Percentiles rank a stretch among this genome's conserved stretches.
These are phyloP conservation scores for Metschnikowia santaceciliae DNA, from an alignment of 805 yeast genomes.

Conservation along the genomic window DNA sequence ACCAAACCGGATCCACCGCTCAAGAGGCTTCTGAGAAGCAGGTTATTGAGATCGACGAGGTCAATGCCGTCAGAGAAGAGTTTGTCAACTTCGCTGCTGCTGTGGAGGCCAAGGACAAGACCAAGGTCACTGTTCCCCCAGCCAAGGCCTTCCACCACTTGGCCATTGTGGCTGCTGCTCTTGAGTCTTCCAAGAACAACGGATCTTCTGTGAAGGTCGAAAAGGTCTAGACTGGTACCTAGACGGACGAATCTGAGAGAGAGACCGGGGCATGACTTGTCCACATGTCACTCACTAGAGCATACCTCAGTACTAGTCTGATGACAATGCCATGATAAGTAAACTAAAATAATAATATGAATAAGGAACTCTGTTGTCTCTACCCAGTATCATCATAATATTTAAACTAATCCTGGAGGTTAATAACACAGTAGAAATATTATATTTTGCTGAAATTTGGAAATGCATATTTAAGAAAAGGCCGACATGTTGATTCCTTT, in stretches of 20 bases:
- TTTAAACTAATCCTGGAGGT: too few relatives aligned
- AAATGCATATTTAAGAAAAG: too few relatives aligned
- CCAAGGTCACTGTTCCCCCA: conserved; percentile 56
- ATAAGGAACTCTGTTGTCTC: too few relatives aligned
- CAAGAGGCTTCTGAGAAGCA: conserved; percentile 51
- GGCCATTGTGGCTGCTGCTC: conserved; percentile 82
- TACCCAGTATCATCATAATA: too few relatives aligned
- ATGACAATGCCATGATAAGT: too few relatives aligned
- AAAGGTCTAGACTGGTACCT: conserved; percentile 13
- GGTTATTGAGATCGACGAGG: conserved; percentile 40
- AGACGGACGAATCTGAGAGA: neutral
- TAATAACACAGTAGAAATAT: too few relatives aligned
- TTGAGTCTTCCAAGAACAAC: conserved; percentile 58
- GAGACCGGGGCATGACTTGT: too few relatives aligned
- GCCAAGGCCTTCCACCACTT: conserved; percentile 86
- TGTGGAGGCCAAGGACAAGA: conserved; percentile 59
- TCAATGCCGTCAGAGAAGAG: conserved; percentile 42
- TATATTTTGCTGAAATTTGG: too few relatives aligned
- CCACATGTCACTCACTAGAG: too few relatives aligned
- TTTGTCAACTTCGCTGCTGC: conserved; percentile 53
- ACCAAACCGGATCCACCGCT: conserved; percentile 29
- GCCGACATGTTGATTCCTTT: too few relatives aligned
- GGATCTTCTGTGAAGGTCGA: conserved; percentile 52
- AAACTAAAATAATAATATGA: too few relatives aligned
- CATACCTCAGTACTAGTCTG: too few relatives aligned